Conservation (phyloP, 345 rosid genomes). For the Jatropha curcas region DNA sequence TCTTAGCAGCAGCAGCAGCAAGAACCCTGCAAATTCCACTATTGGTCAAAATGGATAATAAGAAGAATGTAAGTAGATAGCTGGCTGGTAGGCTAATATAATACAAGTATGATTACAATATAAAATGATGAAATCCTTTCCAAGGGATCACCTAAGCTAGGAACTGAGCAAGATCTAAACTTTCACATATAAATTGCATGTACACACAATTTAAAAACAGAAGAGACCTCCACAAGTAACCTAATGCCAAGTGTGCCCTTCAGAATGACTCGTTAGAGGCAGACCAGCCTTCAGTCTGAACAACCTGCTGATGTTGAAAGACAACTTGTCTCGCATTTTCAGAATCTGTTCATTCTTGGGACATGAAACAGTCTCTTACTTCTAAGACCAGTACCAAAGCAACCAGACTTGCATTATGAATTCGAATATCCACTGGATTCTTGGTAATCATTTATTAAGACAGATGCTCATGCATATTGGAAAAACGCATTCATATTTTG, state of each 20-base stretch:
- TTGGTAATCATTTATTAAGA: neutral
- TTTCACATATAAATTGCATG: neutral
- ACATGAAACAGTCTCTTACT: neutral
- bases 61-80: neutral
- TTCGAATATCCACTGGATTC: neutral
- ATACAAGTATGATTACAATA: neutral
- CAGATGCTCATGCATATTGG: neutral
- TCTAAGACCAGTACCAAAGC: neutral
- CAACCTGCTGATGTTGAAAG: neutral
- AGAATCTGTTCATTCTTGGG: neutral
- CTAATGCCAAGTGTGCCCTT: neutral
- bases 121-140: neutral
- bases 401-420: neutral
- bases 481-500: neutral
- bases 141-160: neutral
- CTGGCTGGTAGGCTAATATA: neutral
- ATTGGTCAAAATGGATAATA: conserved; percentile 14
- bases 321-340: neutral
- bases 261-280: neutral
- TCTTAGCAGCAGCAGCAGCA: conserved; percentile 84
- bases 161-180: neutral
- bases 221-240: neutral
- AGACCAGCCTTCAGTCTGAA: neutral
- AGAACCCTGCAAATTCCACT: conserved; percentile 68
- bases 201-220: neutral